Percentiles rank a stretch among this genome's conserved stretches.
Conservation (phyloP, 2,329 filamentous ascomycete genomes). For the Botrytis fabae region DNA sequence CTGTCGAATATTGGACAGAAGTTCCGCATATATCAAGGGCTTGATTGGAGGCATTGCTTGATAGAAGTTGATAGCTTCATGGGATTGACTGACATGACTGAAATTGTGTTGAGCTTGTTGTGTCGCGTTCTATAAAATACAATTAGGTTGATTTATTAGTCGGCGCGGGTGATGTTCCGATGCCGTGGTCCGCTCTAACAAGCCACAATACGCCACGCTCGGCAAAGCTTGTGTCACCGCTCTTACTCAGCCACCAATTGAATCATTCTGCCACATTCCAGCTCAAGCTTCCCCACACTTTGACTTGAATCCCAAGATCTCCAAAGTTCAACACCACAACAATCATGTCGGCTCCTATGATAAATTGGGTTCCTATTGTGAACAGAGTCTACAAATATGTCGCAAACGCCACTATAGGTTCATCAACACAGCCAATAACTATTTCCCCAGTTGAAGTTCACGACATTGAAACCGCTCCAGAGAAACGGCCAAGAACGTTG, state of each 20-base stretch:
- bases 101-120: not conserved
- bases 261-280: slow-evolving; percentile 4
- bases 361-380: slow-evolving; percentile 47
- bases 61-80: not conserved
- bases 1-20: slow-evolving; percentile 64
- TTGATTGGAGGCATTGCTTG: slow-evolving; percentile 18
- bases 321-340: slow-evolving; percentile 10
- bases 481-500: slow-evolving; percentile 77
- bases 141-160: not conserved
- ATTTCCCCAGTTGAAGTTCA: slow-evolving; percentile 72
- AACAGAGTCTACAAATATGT: slow-evolving; percentile 43
- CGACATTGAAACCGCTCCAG: slow-evolving; percentile 75
- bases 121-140: slow-evolving; percentile 6
- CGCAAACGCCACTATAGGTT: slow-evolving; percentile 37
- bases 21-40: slow-evolving; percentile 59
- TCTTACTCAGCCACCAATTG: not conserved
- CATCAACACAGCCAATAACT: slow-evolving; percentile 46
- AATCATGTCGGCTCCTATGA: slow-evolving; percentile 44
- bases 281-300: slow-evolving; percentile 13
- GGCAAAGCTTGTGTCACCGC: not conserved
- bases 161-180: slow-evolving; percentile 11
- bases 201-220: not conserved
- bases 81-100: not conserved
- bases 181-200: not conserved
- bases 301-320: not conserved